Evolutionary conservation across 306 rosid genomes (phyloP).

Genomic region (Dryas alaskensis): DNA sequence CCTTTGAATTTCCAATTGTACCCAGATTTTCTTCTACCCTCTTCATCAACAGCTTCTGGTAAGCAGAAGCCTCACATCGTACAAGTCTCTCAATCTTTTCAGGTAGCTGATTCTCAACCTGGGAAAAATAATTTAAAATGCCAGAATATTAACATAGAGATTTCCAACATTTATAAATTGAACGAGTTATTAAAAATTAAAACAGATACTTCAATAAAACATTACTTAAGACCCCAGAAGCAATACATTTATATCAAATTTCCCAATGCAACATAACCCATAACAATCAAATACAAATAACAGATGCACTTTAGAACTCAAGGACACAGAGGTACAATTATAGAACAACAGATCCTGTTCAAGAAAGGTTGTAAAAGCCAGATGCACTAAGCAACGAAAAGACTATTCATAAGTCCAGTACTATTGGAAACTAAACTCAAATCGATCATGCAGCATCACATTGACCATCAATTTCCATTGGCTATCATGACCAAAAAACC

Average conservation of each 20-base stretch:
- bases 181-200: background rate
- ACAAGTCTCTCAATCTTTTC: constrained; percentile 96
- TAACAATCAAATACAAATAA: background rate
- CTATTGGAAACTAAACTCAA: background rate
- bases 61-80: constrained; percentile 98
- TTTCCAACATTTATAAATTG: constrained; percentile 16
- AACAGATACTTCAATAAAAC: constrained; percentile 6
- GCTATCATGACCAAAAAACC: background rate
- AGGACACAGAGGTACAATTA: too few species aligned
- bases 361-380: background rate
- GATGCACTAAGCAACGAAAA: background rate
- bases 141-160: constrained; percentile 24
- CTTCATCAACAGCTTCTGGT: constrained; percentile 97
- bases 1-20: constrained; percentile 79
- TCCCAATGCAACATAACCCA: background rate
- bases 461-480: background rate
- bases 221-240: constrained; percentile 18
- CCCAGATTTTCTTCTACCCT: constrained; percentile 99
- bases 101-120: constrained; percentile 96
- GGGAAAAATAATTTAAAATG: constrained; percentile 26
- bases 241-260: constrained; percentile 10
- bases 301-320: too few species aligned
- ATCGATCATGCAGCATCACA: constrained; percentile 1
- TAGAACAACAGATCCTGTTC: too few species aligned
- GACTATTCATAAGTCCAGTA: background rate